phyloP scores from a whole-genome alignment of 169 alveolate species.

The Plasmodium cynomolgi region DNA sequence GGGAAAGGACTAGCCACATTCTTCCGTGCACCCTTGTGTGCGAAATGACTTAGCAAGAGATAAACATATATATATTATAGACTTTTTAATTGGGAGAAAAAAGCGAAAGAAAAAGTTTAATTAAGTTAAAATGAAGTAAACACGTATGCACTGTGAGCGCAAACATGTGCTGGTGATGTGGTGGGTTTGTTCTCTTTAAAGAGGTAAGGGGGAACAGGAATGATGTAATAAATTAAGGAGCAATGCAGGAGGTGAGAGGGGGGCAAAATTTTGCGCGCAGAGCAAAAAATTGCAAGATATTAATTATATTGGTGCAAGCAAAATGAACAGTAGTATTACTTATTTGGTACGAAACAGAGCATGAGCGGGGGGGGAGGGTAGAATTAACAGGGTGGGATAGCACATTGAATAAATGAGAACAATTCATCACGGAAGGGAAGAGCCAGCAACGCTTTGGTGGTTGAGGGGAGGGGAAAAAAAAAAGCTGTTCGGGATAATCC shows the following conservation, averaged over 20 bases:
- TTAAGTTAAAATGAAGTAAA: not conserved
- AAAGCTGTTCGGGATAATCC: not conserved
- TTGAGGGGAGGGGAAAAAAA: not conserved
- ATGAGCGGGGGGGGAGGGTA: too few species aligned
- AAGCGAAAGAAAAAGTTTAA: slow-evolving; percentile 17
- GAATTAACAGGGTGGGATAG: not conserved
- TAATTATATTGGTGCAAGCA: slow-evolving; percentile 1
- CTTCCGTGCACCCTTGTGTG: not conserved
- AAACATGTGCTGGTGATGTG: not conserved
- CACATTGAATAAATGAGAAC: not conserved
- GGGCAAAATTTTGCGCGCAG: not conserved
- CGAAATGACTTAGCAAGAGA: not conserved
- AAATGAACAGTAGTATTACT: not conserved
- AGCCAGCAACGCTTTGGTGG: not conserved
- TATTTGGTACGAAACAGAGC: slow-evolving; percentile 2
- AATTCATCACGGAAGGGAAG: not conserved
- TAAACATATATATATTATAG: not conserved
- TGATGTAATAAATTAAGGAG: not conserved
- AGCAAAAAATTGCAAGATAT: not conserved
- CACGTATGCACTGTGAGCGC: not conserved
- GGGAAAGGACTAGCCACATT: not conserved
- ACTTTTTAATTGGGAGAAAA: not conserved
- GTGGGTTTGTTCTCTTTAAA: not conserved
- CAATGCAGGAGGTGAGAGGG: not conserved
- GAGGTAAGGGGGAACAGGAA: not conserved